A percentile compares a stretch with the other conserved stretches of the same genome.
Conservation (phyloP, 1,284 basidiomycete genomes). For the Calocybe gambosa region DNA sequence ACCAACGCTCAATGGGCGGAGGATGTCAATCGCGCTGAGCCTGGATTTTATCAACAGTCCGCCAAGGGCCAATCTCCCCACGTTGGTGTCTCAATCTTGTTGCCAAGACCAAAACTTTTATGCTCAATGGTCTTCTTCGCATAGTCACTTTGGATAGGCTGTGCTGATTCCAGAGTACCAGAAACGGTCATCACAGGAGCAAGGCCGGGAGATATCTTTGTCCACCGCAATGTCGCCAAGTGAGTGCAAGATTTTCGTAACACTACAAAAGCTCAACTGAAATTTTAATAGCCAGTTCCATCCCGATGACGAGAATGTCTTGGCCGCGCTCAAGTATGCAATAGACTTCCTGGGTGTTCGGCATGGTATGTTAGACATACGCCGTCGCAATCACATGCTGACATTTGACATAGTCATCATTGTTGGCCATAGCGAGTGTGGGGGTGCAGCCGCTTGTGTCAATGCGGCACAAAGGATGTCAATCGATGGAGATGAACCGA, state of each 20-base stretch:
- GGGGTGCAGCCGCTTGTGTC: slow-evolving; percentile 66
- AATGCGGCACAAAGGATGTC: slow-evolving; percentile 30
- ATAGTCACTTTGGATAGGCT: slow-evolving; percentile 40
- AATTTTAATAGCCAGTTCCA: slow-evolving; percentile 65
- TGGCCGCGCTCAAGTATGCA: slow-evolving; percentile 79
- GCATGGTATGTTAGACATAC: slow-evolving; percentile 50
- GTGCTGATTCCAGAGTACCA: slow-evolving; percentile 37
- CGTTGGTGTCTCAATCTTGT: slow-evolving; percentile 31
- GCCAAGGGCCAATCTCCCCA: slow-evolving; percentile 70
- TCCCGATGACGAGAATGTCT: slow-evolving; percentile 69
- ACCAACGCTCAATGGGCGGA: slow-evolving; percentile 60
- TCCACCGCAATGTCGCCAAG: slow-evolving; percentile 43
- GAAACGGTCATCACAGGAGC: slow-evolving; percentile 36
- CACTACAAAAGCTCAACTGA: slow-evolving; percentile 10
- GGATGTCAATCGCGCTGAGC: slow-evolving; percentile 48
- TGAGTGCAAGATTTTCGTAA: slow-evolving; percentile 18
- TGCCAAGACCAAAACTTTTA: not conserved
- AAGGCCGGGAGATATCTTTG: slow-evolving; percentile 41
- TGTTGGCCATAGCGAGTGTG: slow-evolving; percentile 79
- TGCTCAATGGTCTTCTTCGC: slow-evolving; percentile 2
- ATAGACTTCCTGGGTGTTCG: slow-evolving; percentile 74
- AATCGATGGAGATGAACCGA: slow-evolving; percentile 23
- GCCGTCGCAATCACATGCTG: slow-evolving; percentile 25
- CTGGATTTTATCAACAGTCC: slow-evolving; percentile 55
- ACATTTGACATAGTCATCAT: slow-evolving; percentile 52